Evolutionary conservation across 169 alveolate genomes (phyloP), one percentile per base, ranked within the genome.

Genomic region (Miamiensis avidus): DNA sequence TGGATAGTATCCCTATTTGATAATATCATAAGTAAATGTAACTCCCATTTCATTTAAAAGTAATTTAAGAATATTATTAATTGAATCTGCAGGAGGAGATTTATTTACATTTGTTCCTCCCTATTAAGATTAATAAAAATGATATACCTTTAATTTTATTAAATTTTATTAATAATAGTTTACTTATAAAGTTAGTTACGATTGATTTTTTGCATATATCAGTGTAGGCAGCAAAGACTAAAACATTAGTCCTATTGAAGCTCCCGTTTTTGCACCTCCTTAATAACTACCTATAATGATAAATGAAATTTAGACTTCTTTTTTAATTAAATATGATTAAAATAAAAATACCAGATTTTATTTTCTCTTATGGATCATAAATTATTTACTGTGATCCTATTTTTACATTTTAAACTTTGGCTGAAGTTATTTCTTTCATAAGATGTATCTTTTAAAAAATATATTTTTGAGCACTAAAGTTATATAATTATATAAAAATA

Each of bases 71-170:
- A 79, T 79, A 49, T 34, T 49, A 34, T 79, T 11, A 1, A 79
- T 64, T 64, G 84, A 34, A 20, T 49, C 75, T 16, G 6, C 29
- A 6, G 84, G 84, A n/a, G 84, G 84, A 79, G 84, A 79, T 28
- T 79, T 79, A 65, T 79, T 79, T 26, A 64, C 76, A 79, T 79
- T 76, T 34, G 76, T 64, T 1, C 84, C 84, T 34, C 84, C 84
- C 84, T 79, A 77, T 77, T 16, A 30, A 31, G 26, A 73, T 15
- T n/a, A 29, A 15, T 73, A 73, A 26, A 73, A 15, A 15, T 73
- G 1, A 73, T 29, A 73, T n/a, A 15, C 6, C 6, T 73, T 26
- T 29, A 73, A 29, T 15, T 15, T 73, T 15, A n/a, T 15, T 15
- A 73, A n/a, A 15, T 15, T 73, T 73, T 15, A 15, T 15, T 73